Conservation (phyloP, 257 asterid genomes). For the Fraxinus pennsylvanica region DNA sequence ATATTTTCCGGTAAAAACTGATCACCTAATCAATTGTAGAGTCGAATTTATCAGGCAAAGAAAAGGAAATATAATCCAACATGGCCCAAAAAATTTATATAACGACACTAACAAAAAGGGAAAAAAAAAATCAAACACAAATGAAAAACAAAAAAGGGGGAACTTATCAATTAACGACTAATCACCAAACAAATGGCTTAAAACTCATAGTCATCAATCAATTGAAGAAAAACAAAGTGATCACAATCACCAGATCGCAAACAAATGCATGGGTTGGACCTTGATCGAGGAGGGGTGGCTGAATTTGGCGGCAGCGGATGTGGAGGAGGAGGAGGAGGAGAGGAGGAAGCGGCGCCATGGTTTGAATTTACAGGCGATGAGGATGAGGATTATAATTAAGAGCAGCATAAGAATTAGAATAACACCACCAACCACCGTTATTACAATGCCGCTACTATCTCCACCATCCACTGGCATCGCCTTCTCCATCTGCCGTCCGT, state of each 20-base stretch:
- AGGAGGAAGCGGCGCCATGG: constrained; percentile 77
- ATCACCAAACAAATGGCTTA: not conserved
- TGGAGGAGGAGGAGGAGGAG: constrained; percentile 37
- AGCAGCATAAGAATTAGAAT: constrained; percentile 72
- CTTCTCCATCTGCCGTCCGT: constrained; percentile 54
- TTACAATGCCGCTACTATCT: constrained; percentile 37
- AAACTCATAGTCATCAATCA: not conserved
- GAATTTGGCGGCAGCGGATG: constrained; percentile 33
- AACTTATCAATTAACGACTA: not conserved
- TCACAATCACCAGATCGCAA: not conserved
- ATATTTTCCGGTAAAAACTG: not conserved
- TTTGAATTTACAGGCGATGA: constrained; percentile 78
- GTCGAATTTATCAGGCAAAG: not conserved
- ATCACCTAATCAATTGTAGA: not conserved
- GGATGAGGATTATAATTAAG: constrained; percentile 58
- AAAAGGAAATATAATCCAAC: not conserved
- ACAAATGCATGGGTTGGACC: constrained; percentile 41
- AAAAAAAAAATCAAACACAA: not conserved
- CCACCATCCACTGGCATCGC: constrained; percentile 46
- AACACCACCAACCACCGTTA: constrained; percentile 39
- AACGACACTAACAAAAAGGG: not conserved
- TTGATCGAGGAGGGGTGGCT: constrained; percentile 55
- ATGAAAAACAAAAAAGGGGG: not conserved
- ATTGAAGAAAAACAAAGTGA: not conserved
- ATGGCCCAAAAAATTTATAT: no score